A percentile compares a stretch with the other conserved stretches of the same genome.
Evolutionary conservation across 1,284 basidiomycete genomes (phyloP).

Genomic region (Sporisorium iseilematis-ciliati): DNA sequence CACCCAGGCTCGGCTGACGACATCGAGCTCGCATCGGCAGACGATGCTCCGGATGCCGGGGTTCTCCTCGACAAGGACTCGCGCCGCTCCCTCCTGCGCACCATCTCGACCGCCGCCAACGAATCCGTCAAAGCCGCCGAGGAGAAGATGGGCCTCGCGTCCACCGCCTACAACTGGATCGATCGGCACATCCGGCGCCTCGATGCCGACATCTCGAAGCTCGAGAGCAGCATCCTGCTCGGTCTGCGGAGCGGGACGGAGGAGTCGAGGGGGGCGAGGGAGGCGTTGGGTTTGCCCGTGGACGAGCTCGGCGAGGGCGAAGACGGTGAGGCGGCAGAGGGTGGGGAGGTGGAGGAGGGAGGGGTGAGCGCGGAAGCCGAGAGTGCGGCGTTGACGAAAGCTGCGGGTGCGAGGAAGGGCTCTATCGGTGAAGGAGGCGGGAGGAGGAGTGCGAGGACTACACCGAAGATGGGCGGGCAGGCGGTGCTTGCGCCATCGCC

Average conservation of each 20-base stretch:
- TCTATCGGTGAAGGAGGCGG: slow-evolving; percentile 9
- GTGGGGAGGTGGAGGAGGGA: neutral
- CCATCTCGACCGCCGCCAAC: slow-evolving; percentile 37
- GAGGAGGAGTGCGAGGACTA: slow-evolving; percentile 21
- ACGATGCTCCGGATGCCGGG: neutral
- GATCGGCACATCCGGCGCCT: slow-evolving; percentile 73
- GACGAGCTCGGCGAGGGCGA: too few species aligned
- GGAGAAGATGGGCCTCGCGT: slow-evolving; percentile 73
- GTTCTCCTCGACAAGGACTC: slow-evolving; percentile 15
- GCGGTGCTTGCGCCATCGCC: slow-evolving; percentile 13
- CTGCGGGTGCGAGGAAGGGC: slow-evolving; percentile 34
- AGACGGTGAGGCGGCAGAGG: slow-evolving; percentile 13
- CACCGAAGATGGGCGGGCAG: slow-evolving; percentile 28
- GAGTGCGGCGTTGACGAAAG: slow-evolving; percentile 36
- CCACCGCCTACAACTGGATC: slow-evolving; percentile 73
- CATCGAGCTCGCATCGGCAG: neutral
- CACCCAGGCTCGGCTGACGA: neutral
- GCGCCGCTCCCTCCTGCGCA: slow-evolving; percentile 19
- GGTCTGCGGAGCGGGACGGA: slow-evolving; percentile 57
- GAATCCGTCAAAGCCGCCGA: slow-evolving; percentile 70
- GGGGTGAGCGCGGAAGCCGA: slow-evolving; percentile 35
- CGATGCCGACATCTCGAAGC: slow-evolving; percentile 70
- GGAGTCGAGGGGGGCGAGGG: slow-evolving; percentile 47
- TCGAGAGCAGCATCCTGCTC: slow-evolving; percentile 59
- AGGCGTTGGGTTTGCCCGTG: slow-evolving; percentile 45